Conservation (phyloP, 2,329 filamentous ascomycete genomes). For the Apiospora pterosperma region DNA sequence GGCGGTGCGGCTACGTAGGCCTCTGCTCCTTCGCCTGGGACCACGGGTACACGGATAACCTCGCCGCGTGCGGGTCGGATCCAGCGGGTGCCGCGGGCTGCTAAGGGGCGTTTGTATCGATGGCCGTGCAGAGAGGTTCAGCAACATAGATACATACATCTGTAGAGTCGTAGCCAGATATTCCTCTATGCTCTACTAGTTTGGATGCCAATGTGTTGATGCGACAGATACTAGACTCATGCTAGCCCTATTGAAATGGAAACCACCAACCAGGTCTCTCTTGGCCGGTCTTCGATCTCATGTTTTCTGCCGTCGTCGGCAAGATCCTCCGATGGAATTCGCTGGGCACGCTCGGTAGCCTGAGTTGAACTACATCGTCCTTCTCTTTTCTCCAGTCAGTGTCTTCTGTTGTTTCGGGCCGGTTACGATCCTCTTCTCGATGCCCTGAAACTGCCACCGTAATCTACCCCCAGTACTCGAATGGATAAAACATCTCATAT, state of each 20-base stretch:
- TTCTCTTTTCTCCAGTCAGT: background rate
- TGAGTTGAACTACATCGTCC: background rate
- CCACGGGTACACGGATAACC: slow-evolving; percentile 13
- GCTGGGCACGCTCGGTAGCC: background rate
- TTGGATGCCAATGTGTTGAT: background rate
- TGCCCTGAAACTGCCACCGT: background rate
- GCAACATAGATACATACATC: background rate
- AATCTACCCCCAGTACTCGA: background rate
- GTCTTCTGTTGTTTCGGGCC: background rate
- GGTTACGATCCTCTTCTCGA: background rate
- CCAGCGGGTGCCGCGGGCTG: slow-evolving; percentile 7
- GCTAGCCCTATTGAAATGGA: background rate
- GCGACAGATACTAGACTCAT: too few species aligned
- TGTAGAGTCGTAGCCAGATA: background rate
- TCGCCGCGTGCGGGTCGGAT: slow-evolving; percentile 10
- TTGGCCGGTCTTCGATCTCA: background rate
- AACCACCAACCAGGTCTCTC: too few species aligned
- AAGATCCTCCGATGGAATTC: background rate
- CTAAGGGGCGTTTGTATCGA: background rate
- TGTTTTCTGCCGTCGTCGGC: background rate
- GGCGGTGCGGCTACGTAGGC: slow-evolving; percentile 14
- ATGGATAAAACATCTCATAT: background rate
- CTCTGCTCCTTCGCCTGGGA: slow-evolving; percentile 16
- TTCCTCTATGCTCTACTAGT: background rate
- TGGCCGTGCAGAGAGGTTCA: background rate